A percentile compares a stretch with the other conserved stretches of the same genome.
These are phyloP conservation scores for Ceratocystis alfenasii DNA, from an alignment of 2,329 filamentous ascomycete genomes.

Conservation along the genomic window DNA sequence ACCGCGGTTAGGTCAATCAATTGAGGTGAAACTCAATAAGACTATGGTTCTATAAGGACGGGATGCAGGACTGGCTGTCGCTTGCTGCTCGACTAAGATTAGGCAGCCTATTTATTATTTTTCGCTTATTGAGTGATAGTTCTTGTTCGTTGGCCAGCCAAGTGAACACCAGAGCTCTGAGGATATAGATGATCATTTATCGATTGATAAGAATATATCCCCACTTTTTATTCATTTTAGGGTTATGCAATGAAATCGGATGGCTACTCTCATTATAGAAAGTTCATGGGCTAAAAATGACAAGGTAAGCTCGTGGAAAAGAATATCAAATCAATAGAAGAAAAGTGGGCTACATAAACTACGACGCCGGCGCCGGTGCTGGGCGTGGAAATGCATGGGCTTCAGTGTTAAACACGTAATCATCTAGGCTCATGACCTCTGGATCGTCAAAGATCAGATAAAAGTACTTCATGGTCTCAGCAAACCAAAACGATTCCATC, in stretches of 20 bases:
- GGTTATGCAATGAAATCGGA: neutral
- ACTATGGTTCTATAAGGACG: no score
- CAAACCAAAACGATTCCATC: constrained; percentile 64
- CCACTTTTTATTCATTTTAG: neutral
- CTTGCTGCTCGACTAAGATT: no score
- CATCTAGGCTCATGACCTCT: constrained; percentile 52
- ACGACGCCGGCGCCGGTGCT: neutral
- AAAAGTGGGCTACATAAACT: neutral
- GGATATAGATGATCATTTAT: neutral
- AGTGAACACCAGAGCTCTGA: neutral
- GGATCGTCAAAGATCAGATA: constrained; percentile 58
- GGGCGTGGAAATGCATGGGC: constrained; percentile 35
- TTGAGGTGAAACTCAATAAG: neutral
- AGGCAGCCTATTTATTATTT: no score
- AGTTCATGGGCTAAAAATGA: neutral
- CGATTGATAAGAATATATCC: neutral
- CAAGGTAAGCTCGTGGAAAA: neutral
- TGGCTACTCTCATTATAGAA: neutral
- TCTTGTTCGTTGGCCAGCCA: neutral
- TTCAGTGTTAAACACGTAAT: constrained; percentile 50
- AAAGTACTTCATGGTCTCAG: constrained; percentile 65
- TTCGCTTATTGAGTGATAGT: no score
- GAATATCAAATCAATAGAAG: neutral
- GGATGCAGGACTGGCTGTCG: no score
- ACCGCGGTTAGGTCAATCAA: neutral